phyloP scores from a whole-genome alignment of 768 basidiomycete genomes.

The Pleurotus giganteus region DNA sequence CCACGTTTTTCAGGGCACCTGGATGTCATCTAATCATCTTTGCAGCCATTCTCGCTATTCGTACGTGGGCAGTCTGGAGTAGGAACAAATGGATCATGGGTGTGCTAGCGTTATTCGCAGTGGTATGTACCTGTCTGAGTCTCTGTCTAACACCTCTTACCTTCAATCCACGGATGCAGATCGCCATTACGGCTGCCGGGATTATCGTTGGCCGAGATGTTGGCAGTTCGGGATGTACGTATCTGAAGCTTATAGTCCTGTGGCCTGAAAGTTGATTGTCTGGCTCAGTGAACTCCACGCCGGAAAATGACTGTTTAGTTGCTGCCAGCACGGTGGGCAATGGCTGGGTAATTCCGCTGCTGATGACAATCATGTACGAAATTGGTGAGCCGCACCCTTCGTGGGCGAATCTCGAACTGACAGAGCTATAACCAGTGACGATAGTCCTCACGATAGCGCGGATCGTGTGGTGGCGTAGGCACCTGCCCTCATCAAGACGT shows the following conservation, averaged over 20 bases:
- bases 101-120: not conserved
- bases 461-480: slow-evolving; percentile 5
- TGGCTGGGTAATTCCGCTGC: slow-evolving; percentile 1
- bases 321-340: not conserved
- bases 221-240: not conserved
- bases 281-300: not conserved
- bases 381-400: not conserved
- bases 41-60: slow-evolving; percentile 1
- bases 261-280: not conserved
- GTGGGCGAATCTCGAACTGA: not conserved
- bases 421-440: not conserved
- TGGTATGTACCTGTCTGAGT: not conserved
- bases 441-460: not conserved
- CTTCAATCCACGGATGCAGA: not conserved
- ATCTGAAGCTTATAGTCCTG: not conserved
- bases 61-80: slow-evolving; percentile 5
- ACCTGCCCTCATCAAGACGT: not conserved
- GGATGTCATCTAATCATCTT: not conserved
- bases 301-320: not conserved
- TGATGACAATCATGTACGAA: slow-evolving; percentile 9
- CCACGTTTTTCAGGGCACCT: not conserved
- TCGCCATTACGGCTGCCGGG: not conserved
- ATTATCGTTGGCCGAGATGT: not conserved
- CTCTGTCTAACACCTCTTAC: not conserved
- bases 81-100: slow-evolving; percentile 3